These are phyloP conservation scores for Cudoniella acicularis DNA, from an alignment of 495 filamentous ascomycete genomes.

Conservation along the genomic window DNA sequence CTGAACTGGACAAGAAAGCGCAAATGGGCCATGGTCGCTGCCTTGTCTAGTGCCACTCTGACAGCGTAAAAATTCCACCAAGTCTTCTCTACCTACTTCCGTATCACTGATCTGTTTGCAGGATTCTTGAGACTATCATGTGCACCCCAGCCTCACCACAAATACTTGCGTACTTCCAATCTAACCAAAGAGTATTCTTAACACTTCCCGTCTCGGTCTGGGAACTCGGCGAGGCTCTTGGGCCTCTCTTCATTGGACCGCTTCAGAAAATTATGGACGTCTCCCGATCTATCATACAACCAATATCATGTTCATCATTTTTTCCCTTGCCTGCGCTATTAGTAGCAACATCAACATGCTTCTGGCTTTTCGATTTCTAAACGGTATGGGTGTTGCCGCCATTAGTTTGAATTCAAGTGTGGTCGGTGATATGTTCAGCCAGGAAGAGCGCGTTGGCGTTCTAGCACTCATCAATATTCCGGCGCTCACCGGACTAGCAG, in stretches of 20 bases:
- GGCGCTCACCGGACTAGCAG: slow-evolving; percentile 60
- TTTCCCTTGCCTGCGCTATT: slow-evolving; percentile 16
- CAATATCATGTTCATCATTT: slow-evolving; percentile 54
- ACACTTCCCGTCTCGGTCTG: slow-evolving; percentile 25
- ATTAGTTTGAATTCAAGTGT: too few relatives aligned
- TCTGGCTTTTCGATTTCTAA: slow-evolving; percentile 55
- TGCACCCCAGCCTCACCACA: slow-evolving; percentile 60
- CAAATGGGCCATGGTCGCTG: not conserved
- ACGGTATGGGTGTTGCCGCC: slow-evolving; percentile 55
- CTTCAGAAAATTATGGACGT: slow-evolving; percentile 64
- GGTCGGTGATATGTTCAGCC: slow-evolving; percentile 60
- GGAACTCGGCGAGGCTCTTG: slow-evolving; percentile 16
- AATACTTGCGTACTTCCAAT: slow-evolving; percentile 56
- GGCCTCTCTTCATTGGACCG: slow-evolving; percentile 57
- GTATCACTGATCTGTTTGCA: not conserved
- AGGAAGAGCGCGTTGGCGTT: slow-evolving; percentile 60
- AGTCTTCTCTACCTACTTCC: not conserved
- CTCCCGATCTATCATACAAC: slow-evolving; percentile 47
- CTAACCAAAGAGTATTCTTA: slow-evolving; percentile 48
- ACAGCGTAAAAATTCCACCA: not conserved
- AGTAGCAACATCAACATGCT: slow-evolving; percentile 45
- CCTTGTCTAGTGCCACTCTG: not conserved
- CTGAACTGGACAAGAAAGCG: not conserved
- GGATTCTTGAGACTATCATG: slow-evolving; percentile 62
- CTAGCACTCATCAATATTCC: slow-evolving; percentile 59